phyloP scores from a whole-genome alignment of 352 stramenopile species.

The Phytophthora fragariaefolia region DNA sequence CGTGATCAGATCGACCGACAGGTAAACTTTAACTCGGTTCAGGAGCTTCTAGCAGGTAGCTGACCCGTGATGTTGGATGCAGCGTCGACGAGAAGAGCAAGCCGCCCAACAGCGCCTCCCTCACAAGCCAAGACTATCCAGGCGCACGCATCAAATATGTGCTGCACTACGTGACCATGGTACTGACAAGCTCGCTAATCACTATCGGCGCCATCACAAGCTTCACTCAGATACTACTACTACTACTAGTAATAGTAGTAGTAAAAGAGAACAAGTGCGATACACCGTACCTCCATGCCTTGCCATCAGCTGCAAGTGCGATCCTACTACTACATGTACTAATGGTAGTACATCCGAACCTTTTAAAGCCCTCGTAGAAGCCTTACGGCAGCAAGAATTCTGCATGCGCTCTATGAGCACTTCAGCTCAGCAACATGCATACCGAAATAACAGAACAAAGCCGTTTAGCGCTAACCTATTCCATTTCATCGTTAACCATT shows the following conservation, averaged over 20 bases:
- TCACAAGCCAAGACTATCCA: constrained; percentile 39
- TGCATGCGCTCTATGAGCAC: constrained; percentile 12
- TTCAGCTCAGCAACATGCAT: constrained; percentile 9
- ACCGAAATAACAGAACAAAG: constrained; percentile 3
- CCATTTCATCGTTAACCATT: constrained; percentile 44
- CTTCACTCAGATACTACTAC: neutral
- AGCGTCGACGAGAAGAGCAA: constrained; percentile 12
- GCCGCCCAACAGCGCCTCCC: constrained; percentile 21
- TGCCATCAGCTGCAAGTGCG: neutral
- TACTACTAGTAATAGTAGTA: no score
- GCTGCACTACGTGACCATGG: constrained; percentile 13
- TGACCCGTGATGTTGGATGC: neutral
- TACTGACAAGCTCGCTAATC: constrained; percentile 6
- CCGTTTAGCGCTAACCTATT: constrained; percentile 40
- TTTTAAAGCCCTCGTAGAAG: no score
- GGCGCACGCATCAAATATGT: constrained; percentile 37
- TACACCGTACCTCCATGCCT: constrained; percentile 7
- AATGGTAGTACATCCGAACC: no score
- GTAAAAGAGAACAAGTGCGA: neutral
- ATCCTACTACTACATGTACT: no score
- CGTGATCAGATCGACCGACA: constrained; percentile 18
- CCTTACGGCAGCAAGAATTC: constrained; percentile 19
- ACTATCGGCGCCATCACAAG: constrained; percentile 9
- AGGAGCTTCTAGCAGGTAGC: neutral
- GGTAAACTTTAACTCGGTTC: constrained; percentile 15